A percentile compares a stretch with the other conserved stretches of the same genome.
phyloP scores from a whole-genome alignment of 768 basidiomycete genomes.

The Macrolepiota fuliginosa region DNA sequence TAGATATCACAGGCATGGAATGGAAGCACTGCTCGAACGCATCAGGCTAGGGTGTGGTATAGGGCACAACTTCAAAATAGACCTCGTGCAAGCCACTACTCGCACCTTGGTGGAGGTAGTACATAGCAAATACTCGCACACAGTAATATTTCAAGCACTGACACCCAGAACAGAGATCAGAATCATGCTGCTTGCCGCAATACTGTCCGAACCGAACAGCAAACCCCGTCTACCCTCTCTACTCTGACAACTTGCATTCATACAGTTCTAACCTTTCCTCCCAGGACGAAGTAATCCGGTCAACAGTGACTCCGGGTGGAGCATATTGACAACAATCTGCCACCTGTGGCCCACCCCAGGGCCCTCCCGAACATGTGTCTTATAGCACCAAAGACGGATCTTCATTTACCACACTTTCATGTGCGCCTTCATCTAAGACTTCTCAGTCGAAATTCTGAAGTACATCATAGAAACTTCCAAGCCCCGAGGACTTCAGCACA shows the following conservation, averaged over 20 bases:
- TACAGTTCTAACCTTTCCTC: neutral
- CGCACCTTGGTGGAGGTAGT: neutral
- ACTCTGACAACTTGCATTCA: neutral
- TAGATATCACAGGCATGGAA: neutral
- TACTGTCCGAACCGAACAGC: neutral
- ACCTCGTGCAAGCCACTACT: neutral
- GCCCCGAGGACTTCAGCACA: neutral
- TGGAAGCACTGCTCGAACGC: neutral
- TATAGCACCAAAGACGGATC: neutral
- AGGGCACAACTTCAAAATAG: neutral
- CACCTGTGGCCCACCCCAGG: neutral
- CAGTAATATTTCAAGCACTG: no score
- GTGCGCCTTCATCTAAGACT: neutral
- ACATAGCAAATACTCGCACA: no score
- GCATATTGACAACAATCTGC: neutral
- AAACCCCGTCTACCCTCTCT: neutral
- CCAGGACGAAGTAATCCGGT: neutral
- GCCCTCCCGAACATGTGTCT: neutral
- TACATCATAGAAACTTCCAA: neutral
- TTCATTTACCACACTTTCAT: neutral
- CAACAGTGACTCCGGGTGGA: neutral
- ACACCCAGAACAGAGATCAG: no score
- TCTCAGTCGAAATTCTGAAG: neutral
- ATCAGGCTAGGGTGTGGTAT: neutral
- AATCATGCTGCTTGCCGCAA: no score